Evolutionary conservation across 1,284 basidiomycete genomes (phyloP).

Genomic region (Rhodotorula sp.): DNA sequence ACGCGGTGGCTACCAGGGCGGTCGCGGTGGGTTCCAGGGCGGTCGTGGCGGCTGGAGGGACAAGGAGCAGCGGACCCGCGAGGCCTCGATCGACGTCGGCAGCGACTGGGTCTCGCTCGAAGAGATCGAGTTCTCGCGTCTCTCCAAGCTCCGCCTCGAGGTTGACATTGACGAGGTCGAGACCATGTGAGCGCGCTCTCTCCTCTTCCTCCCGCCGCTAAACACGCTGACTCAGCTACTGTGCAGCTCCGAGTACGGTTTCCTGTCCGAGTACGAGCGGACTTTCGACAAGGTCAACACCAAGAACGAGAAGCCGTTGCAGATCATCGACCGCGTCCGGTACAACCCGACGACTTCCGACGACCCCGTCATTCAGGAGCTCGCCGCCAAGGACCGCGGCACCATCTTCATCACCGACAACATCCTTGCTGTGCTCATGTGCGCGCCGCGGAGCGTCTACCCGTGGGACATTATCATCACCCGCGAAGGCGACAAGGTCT

Average conservation of each 20-base stretch:
- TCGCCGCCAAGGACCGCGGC: constrained; percentile 73
- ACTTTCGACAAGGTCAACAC: constrained; percentile 93
- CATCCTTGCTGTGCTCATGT: constrained; percentile 95
- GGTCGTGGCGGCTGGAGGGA: constrained; percentile 82
- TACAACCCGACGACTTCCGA: constrained; percentile 98
- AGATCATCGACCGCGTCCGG: constrained; percentile 89
- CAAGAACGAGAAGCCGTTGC: constrained; percentile 83
- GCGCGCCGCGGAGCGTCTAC: constrained; percentile 88
- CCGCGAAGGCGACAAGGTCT: constrained; percentile 87
- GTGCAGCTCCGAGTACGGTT: constrained; percentile 77
- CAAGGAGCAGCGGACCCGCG: constrained; percentile 90
- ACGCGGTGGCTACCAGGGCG: constrained; percentile 47
- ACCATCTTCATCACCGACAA: constrained; percentile 92
- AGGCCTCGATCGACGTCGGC: constrained; percentile 90
- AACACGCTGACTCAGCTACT: constrained; percentile 10
- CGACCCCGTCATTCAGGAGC: constrained; percentile 91
- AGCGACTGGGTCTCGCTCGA: constrained; percentile 91
- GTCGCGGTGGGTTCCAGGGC: constrained; percentile 53
- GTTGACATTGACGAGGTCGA: constrained; percentile 75
- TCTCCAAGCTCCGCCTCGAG: constrained; percentile 86
- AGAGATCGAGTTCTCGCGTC: constrained; percentile 93
- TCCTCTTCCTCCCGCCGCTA: background rate
- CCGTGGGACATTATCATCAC: constrained; percentile 98
- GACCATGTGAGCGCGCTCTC: constrained; percentile 60
- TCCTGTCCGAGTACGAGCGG: constrained; percentile 91